Conservation (phyloP, 148 eudicot species). For the Spergularia marina region DNA sequence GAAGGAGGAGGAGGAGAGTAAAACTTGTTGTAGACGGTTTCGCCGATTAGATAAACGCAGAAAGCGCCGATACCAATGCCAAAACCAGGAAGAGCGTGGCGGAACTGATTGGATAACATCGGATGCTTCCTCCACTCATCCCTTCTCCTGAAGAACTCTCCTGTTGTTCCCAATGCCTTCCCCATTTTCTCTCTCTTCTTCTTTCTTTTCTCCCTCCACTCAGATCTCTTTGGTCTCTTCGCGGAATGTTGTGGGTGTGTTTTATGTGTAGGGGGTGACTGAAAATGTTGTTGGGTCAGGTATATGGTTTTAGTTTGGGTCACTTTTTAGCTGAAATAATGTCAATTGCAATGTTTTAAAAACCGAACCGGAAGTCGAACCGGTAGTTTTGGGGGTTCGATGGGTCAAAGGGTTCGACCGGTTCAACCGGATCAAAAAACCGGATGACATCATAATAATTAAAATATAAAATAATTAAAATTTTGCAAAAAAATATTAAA, state of each 20-base stretch:
- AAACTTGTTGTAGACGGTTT: conserved; percentile 53
- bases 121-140: conserved; percentile 95
- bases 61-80: conserved; percentile 84
- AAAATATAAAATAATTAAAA: too few species aligned
- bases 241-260: background rate
- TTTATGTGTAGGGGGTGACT: background rate
- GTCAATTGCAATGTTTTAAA: too few species aligned
- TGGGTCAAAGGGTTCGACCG: too few species aligned
- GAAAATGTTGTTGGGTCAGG: too few species aligned
- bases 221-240: background rate
- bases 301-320: too few species aligned
- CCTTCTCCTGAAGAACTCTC: conserved; percentile 89
- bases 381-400: accelerated
- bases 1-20: conserved; percentile 45
- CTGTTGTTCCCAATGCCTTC: conserved; percentile 69
- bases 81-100: conserved; percentile 82
- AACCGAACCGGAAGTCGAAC: accelerated
- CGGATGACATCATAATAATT: too few species aligned
- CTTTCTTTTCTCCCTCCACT: conserved; percentile 10
- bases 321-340: too few species aligned
- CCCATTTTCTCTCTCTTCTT: conserved; percentile 38
- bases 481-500: too few species aligned
- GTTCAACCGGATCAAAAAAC: too few species aligned
- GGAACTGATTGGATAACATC: conserved; percentile 71
- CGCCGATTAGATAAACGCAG: conserved; percentile 65